Base-by-base conservation (phyloP, 1,284 basidiomycete genomes). In the Melampsora americana region DNA sequence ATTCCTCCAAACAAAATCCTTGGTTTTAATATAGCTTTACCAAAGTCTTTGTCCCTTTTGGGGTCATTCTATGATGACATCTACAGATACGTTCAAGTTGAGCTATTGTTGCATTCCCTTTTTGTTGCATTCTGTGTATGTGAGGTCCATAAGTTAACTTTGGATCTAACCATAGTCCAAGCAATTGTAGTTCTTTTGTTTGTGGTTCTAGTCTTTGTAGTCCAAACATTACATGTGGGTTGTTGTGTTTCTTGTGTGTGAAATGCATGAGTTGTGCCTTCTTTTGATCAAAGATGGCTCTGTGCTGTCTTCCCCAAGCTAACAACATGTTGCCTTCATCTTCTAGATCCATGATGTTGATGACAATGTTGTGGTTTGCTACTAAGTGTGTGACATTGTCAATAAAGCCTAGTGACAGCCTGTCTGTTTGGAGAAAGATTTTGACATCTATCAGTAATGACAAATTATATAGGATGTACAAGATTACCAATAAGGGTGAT, bases 201-300 rank as follows among this genome's bases (percentile, higher is more conserved):
- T 12, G 28, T 61, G 26, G n/a, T n/a, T n/a, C 28, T 20, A 61
- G 59, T 1, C 1, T 28, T 60, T n/a, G n/a, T 18, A 16, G 14
- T 12, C 59, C 59, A 61, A 2, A 61, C 12, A 23, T n/a, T 23
- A 30, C 14, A 14, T 61, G 12, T 61, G n/a, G 20, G n/a, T 61
- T n/a, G 28, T 18, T 20, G 20, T 61, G n/a, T 28, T 16, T 50
- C 26, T 50, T 44, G 14, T 26, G 32, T 7, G 66, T 46, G 66
- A 67, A 67, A 16, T 16, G 23, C 67, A 69, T 59, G 4, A 59
- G 28, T 18, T 35, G 18, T 11, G 67, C n/a, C 26, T 69, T 69
- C 53, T 69, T 56, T 39, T 53, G n/a, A 26, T 69, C 67, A 32
- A 69, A 59, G 35, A 71, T 61, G 14, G 56, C 69, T 28, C 69